Conservation (phyloP, 73 alveolate genomes). For the Diophrys appendiculata region DNA sequence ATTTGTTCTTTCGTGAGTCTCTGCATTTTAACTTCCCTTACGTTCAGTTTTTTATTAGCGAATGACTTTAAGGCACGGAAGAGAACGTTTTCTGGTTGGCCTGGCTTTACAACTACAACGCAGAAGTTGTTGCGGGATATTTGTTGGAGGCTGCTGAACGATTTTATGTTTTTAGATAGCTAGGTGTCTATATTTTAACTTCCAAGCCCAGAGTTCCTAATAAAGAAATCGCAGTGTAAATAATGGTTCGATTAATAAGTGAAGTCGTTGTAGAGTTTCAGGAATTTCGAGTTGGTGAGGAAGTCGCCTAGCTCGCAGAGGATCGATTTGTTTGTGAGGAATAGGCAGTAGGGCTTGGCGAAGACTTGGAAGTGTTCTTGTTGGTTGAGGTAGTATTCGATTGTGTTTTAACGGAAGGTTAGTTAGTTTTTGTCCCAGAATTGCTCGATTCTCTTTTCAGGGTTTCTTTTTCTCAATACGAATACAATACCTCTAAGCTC, state of each 20-base stretch:
- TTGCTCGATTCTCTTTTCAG: conserved; percentile 11
- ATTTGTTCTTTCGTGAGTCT: background rate
- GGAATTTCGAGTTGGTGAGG: conserved; percentile 5
- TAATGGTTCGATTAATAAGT: background rate
- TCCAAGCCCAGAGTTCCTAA: background rate
- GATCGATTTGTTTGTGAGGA: conserved; percentile 25
- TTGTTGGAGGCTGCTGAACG: conserved; percentile 13
- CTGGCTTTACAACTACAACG: conserved; percentile 36
- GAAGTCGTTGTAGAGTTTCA: conserved; percentile 39
- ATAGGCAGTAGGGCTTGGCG: conserved; percentile 27
- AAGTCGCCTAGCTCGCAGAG: conserved; percentile 17
- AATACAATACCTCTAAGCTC: conserved; percentile 28
- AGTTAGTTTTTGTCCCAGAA: conserved; percentile 29
- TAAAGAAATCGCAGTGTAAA: background rate
- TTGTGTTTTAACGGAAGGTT: no score
- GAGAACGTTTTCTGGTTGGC: conserved; percentile 19
- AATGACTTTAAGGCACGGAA: conserved; percentile 22
- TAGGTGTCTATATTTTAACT: no score
- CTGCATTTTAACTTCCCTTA: background rate
- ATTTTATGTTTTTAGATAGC: no score
- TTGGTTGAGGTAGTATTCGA: no score
- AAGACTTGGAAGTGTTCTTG: no score
- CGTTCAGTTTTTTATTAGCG: conserved; percentile 15
- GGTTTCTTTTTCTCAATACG: conserved; percentile 34
- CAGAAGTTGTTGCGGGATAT: conserved; percentile 11